Evolutionary conservation across 805 yeast species (phyloP), one percentile per base, ranked within the genome.

Genomic region (Wickerhamomyces xylosicus): DNA sequence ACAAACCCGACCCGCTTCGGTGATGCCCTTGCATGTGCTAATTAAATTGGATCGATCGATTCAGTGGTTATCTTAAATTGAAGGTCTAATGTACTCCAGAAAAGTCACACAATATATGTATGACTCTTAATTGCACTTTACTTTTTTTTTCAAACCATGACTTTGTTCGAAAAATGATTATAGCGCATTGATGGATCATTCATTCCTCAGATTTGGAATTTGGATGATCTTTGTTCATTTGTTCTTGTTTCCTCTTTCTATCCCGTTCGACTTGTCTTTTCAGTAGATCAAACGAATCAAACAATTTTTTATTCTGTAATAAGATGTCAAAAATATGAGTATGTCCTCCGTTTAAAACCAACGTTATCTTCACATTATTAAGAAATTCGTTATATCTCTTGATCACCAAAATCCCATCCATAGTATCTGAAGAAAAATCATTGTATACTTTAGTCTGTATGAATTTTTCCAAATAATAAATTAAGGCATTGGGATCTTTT

Each of bases 291-390:
- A 70, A 62, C 18, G 51, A 51, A 36, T 72, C 72, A 47, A 73
- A 73, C 10, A 63, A 61, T 41, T 56, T 51, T 39, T 71, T 72
- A 43, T 71, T 73, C 37, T 72, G 69, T 17, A 52, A 34, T 33
- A 79, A 50, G 1, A 79, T 62, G 48, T 79, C 86, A 48, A 79
- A 65, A 11, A 74, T 65, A 38, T 71, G 71, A 2, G 79, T 63
- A 47, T 75, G 71, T 1, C 79, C 80, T 15, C 81, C 79, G 47
- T 79, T 79, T 27, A 72, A 47, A 15, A 58, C 55, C 33, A 72
- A 53, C 27, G 77, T 61, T 41, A 64, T 49, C 47, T 63, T 62
- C 35, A 72, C 60, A 34, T 66, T 69, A 25, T 57, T 56, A 6
- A 67, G 52, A 41, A 72, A 64, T 36, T 62, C 61, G 8, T 56